Evolutionary conservation across 73 alveolate species (phyloP).

Genomic region (Tetrahymena malaccensis): DNA sequence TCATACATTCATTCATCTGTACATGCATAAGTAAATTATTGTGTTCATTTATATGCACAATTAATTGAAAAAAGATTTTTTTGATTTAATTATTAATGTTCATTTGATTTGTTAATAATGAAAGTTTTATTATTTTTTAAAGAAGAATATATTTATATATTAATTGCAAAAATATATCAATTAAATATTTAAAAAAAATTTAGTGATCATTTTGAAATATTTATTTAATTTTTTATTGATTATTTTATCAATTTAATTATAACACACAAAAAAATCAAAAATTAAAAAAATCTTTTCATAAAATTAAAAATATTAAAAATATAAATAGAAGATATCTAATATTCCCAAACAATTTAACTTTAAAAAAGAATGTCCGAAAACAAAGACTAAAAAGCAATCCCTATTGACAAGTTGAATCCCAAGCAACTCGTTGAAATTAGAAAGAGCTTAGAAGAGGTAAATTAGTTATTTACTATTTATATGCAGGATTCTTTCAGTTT

Average conservation of each 20-base stretch:
- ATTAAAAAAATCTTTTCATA: neutral
- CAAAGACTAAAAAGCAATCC: constrained; percentile 28
- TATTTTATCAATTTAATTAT: neutral
- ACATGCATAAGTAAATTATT: too few species aligned
- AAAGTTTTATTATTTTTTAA: neutral
- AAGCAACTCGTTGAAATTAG: constrained; percentile 19
- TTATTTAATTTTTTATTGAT: neutral
- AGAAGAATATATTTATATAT: neutral
- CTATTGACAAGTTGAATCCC: constrained; percentile 30
- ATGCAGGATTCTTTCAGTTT: neutral
- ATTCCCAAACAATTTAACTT: neutral
- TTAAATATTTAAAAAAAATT: neutral
- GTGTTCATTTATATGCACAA: neutral
- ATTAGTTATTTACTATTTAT: neutral
- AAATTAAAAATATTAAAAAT: neutral
- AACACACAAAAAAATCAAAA: neutral
- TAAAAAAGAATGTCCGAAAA: neutral
- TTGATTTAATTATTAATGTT: too few species aligned
- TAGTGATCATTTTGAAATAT: neutral
- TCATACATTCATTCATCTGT: too few species aligned
- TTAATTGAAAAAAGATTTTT: too few species aligned
- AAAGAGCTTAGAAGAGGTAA: constrained; percentile 30
- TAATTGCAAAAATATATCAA: neutral
- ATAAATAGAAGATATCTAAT: neutral
- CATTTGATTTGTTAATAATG: neutral